phyloP scores from a whole-genome alignment of 2,329 filamentous ascomycete species.

The Endothia cerciana region DNA sequence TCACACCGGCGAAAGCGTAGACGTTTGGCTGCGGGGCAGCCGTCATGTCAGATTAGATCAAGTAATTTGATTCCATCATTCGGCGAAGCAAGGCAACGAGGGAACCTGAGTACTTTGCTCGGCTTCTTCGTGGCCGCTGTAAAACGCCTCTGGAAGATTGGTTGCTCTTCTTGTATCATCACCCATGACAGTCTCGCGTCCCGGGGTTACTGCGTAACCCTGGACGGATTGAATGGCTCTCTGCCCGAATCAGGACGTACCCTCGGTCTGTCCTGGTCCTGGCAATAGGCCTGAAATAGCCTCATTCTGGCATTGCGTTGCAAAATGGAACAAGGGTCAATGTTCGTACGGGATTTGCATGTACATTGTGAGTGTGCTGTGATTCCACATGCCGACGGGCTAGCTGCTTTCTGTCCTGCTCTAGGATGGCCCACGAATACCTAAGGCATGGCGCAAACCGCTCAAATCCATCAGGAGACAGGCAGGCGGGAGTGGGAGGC shows the following conservation, averaged over 20 bases:
- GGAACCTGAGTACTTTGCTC: constrained; percentile 54
- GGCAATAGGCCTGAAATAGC: neutral
- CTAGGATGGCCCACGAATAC: neutral
- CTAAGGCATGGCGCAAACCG: neutral
- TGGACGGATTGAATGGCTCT: neutral
- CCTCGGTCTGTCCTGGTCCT: neutral
- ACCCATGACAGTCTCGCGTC: constrained; percentile 34
- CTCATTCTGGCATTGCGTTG: neutral
- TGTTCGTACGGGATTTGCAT: neutral
- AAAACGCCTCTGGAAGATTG: constrained; percentile 41
- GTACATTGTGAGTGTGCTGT: neutral
- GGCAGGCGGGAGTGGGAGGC: neutral
- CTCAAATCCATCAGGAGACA: neutral
- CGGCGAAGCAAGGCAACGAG: constrained; percentile 36
- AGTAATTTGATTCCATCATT: constrained; percentile 48
- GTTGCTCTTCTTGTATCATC: constrained; percentile 45
- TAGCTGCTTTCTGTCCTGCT: neutral
- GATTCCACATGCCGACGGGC: neutral
- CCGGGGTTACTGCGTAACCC: neutral
- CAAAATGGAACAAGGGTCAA: neutral
- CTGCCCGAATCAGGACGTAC: neutral
- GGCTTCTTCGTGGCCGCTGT: constrained; percentile 50
- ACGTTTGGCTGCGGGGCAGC: constrained; percentile 29
- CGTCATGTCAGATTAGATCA: constrained; percentile 68
- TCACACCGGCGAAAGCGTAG: constrained; percentile 33